These are phyloP conservation scores for Xenoacremonium recifei DNA, from an alignment of 2,329 filamentous ascomycete genomes.

Conservation along the genomic window DNA sequence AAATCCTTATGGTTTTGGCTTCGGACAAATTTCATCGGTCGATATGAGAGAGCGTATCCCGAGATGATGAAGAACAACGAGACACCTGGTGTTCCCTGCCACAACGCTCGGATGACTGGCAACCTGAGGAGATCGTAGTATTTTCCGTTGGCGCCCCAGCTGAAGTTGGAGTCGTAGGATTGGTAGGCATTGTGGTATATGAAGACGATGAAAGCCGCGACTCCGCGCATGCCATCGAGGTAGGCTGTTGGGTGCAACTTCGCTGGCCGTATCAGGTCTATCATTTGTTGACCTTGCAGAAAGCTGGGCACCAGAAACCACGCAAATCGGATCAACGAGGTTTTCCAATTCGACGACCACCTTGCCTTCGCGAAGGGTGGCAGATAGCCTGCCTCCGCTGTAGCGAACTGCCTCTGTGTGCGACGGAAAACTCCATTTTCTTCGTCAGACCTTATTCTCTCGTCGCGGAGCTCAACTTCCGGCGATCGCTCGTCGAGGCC, in stretches of 20 bases:
- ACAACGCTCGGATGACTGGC: background rate
- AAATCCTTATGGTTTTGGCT: slow-evolving; percentile 33
- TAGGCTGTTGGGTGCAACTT: background rate
- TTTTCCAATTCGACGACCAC: background rate
- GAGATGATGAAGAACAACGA: slow-evolving; percentile 43
- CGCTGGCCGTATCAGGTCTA: too few relatives aligned
- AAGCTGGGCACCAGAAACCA: background rate
- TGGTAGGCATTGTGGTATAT: background rate
- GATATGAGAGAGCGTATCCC: slow-evolving; percentile 40
- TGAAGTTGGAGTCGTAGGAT: background rate
- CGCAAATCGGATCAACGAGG: background rate
- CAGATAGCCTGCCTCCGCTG: background rate
- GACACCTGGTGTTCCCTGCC: background rate
- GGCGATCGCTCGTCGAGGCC: background rate
- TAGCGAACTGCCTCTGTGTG: too few relatives aligned
- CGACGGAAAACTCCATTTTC: background rate
- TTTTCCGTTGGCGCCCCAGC: background rate
- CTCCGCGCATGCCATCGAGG: background rate
- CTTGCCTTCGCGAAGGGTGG: background rate
- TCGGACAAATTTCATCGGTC: slow-evolving; percentile 36
- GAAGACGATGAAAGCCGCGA: background rate
- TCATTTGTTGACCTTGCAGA: background rate
- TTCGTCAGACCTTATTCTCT: background rate
- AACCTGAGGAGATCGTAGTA: background rate
- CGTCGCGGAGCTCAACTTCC: background rate